Base-by-base conservation (phyloP, 192 early-diverging fungal species). In the Allomyces javanicus region DNA sequence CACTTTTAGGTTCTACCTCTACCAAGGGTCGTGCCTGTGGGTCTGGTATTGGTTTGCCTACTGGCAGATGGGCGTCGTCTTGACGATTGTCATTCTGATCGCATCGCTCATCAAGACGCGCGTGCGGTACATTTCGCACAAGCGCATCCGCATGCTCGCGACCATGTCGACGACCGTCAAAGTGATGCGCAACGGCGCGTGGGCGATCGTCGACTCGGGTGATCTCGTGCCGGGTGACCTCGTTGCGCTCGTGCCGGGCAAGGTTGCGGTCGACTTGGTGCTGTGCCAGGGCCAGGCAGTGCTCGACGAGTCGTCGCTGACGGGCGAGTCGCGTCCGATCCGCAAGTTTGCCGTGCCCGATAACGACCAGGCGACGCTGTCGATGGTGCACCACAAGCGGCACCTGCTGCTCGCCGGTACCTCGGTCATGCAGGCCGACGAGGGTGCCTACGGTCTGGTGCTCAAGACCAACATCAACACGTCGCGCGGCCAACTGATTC, bases 261-360 rank as follows among this genome's bases (percentile, higher is more conserved):
- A 77, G 25, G 63, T 91, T 21, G 79, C 85, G 27, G 86, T 85
- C 50, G 89, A 91, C 64, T 81, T 78, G 27, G 83, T 85, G 4
- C 74, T 91, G 25, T 65, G 89, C 6, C 68, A 74, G 24, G 89
- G 89, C 45, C 82, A 84, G 40, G 81, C 80, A 0, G 86, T 91
- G 22, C 83, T 83, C 24, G 85, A 91, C 72, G 89, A 91, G 66
- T 79, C 78, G 55, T 79, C 81, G 23, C 73, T 91, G 61, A 91
- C 87, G 0, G 89, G 85, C 65, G 89, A 91, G 77, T 86, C 89
- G 7, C 78, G 86, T 67, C 89, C 89, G 1, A 81, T 91, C 61
- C 80, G 85, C 65, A 91, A 91, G 71, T 79, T 89, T 63, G 69
- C 87, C 19, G 73, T 87, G 25, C 79, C 79, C 63, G 67, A 76